A percentile compares a stretch with the other conserved stretches of the same genome.
Evolutionary conservation across 176 grass and related monocot species (phyloP).

Genomic region (Bromus sterilis): DNA sequence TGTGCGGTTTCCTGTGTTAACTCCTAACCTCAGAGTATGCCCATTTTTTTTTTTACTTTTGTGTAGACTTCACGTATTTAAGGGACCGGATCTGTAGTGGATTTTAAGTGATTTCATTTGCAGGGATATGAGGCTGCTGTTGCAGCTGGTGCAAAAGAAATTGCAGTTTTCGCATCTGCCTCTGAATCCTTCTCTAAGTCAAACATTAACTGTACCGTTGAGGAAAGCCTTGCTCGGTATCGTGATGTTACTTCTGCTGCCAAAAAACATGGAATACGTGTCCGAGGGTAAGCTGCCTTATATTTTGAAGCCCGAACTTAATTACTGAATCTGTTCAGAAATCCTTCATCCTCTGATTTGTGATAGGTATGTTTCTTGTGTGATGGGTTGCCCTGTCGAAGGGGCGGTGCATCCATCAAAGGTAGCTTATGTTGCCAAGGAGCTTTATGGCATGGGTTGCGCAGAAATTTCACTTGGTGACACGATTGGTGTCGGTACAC

Average conservation of each 20-base stretch:
- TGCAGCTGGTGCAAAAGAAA: slow-evolving; percentile 75
- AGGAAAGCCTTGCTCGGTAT: slow-evolving; percentile 75
- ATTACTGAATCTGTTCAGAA: slow-evolving; percentile 8
- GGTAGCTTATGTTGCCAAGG: slow-evolving; percentile 80
- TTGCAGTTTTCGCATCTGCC: slow-evolving; percentile 82
- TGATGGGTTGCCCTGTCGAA: slow-evolving; percentile 58
- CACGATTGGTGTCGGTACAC: slow-evolving; percentile 91
- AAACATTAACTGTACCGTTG: slow-evolving; percentile 79
- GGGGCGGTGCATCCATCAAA: slow-evolving; percentile 58
- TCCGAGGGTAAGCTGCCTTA: slow-evolving; percentile 60
- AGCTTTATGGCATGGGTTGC: slow-evolving; percentile 88
- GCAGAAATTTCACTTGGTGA: slow-evolving; percentile 95
- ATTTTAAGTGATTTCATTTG: background rate
- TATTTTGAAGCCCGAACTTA: background rate
- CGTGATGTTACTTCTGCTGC: slow-evolving; percentile 54
- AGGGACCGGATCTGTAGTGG: background rate
- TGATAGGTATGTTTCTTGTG: slow-evolving; percentile 82
- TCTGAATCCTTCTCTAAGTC: slow-evolving; percentile 88
- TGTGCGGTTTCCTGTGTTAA: slow-evolving; percentile 67
- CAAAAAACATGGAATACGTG: slow-evolving; percentile 39
- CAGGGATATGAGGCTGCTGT: slow-evolving; percentile 86
- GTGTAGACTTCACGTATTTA: background rate
- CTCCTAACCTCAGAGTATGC: slow-evolving; percentile 91
- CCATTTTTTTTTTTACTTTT: background rate
- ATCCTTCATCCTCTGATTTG: background rate